Percentiles rank a stretch among this genome's conserved stretches.
These are phyloP conservation scores for Arthrobotrys sinensis DNA, from an alignment of 2,329 filamentous ascomycete species.

Conservation along the genomic window DNA sequence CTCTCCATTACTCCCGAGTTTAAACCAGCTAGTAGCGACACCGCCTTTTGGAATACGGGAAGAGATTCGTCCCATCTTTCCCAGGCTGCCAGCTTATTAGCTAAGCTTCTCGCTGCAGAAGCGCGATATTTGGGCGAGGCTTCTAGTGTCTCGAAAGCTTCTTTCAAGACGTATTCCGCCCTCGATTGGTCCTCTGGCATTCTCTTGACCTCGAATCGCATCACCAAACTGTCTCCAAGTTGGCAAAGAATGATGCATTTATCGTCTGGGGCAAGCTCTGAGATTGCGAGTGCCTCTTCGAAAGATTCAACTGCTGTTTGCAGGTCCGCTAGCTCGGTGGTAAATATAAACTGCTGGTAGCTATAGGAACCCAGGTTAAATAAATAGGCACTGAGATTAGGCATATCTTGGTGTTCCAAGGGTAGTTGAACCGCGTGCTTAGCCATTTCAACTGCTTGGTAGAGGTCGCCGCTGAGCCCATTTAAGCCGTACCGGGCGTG, in stretches of 20 bases:
- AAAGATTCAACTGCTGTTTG: not conserved
- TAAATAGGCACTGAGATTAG: too few species aligned
- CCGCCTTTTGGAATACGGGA: not conserved
- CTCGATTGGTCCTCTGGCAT: not conserved
- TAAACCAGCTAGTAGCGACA: not conserved
- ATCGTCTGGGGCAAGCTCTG: not conserved
- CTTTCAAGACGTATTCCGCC: not conserved
- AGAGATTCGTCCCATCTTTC: not conserved
- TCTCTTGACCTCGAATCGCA: not conserved
- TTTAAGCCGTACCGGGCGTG: not conserved
- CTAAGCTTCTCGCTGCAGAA: conserved; percentile 6
- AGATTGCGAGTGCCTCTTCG: not conserved
- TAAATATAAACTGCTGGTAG: not conserved
- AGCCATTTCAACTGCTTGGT: not conserved
- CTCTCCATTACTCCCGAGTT: not conserved
- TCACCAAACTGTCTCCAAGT: conserved; percentile 2
- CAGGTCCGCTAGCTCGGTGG: not conserved
- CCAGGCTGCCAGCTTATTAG: conserved; percentile 1
- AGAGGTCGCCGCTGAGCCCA: not conserved
- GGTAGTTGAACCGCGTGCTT: not conserved
- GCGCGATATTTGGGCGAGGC: not conserved
- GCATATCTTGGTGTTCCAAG: too few species aligned
- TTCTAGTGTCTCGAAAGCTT: not conserved
- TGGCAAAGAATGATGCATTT: not conserved
- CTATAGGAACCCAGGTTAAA: conserved; percentile 1